A percentile compares a stretch with the other conserved stretches of the same genome.
These are phyloP conservation scores for Leccinum arenicola DNA, from an alignment of 768 basidiomycete species.

Conservation along the genomic window DNA sequence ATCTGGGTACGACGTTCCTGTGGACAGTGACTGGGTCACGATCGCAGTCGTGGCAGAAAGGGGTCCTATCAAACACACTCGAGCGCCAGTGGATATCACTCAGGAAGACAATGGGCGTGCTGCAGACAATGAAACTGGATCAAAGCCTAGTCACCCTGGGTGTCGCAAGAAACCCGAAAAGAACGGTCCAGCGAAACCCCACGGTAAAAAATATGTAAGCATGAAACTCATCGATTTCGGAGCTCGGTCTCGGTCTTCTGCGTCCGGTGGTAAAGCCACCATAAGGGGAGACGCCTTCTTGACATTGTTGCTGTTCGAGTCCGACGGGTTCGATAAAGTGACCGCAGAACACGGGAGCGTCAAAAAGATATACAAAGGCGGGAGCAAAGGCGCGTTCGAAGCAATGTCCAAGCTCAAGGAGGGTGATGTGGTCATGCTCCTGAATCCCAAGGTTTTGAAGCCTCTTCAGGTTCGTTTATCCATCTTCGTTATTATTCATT, in stretches of 20 bases:
- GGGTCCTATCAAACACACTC: constrained; percentile 70
- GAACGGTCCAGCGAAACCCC: constrained; percentile 32
- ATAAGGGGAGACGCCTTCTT: constrained; percentile 83
- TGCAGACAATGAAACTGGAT: constrained; percentile 28
- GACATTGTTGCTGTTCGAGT: constrained; percentile 83
- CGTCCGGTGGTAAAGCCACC: constrained; percentile 52
- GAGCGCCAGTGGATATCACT: constrained; percentile 55
- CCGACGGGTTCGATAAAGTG: constrained; percentile 65
- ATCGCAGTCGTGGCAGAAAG: constrained; percentile 95
- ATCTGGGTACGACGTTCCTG: constrained; percentile 86
- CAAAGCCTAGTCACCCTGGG: constrained; percentile 4
- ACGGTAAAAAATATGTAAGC: constrained; percentile 81
- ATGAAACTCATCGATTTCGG: constrained; percentile 84
- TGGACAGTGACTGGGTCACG: constrained; percentile 92
- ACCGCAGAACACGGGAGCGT: constrained; percentile 48
- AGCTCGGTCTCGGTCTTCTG: constrained; percentile 52
- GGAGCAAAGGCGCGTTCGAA: constrained; percentile 92
- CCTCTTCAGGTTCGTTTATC: constrained; percentile 70
- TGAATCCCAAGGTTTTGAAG: constrained; percentile 85
- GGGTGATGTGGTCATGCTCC: constrained; percentile 85
- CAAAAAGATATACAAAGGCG: constrained; percentile 76
- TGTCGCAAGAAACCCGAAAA: constrained; percentile 17
- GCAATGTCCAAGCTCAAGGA: constrained; percentile 79
- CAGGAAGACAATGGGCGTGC: constrained; percentile 43
- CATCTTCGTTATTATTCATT: not conserved